These are phyloP conservation scores for Monosporascus ibericus DNA, from an alignment of 2,329 filamentous ascomycete species.

Conservation along the genomic window DNA sequence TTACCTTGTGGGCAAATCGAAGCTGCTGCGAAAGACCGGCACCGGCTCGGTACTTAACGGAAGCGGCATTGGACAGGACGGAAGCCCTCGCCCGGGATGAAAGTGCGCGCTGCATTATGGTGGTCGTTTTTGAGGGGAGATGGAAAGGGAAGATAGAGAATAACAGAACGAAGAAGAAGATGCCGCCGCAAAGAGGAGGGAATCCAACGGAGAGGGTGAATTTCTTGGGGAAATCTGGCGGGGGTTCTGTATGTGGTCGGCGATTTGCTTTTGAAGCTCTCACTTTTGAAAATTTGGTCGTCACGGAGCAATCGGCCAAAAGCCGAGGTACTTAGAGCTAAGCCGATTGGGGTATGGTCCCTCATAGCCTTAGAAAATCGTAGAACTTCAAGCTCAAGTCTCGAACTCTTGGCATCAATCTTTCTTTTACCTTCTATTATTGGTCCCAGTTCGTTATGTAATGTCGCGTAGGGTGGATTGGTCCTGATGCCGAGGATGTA, in stretches of 20 bases:
- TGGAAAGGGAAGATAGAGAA: slow-evolving; percentile 16
- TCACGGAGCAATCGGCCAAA: slow-evolving; percentile 19
- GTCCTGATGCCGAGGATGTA: no score
- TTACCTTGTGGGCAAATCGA: slow-evolving; percentile 95
- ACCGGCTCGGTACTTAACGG: slow-evolving; percentile 58
- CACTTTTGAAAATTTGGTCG: slow-evolving; percentile 30
- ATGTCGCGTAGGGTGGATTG: no score
- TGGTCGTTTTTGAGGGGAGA: slow-evolving; percentile 19
- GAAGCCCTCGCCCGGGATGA: slow-evolving; percentile 74
- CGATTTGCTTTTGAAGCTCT: slow-evolving; percentile 3
- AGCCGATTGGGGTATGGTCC: slow-evolving; percentile 23
- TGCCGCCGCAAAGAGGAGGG: slow-evolving; percentile 17
- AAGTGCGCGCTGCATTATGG: slow-evolving; percentile 92
- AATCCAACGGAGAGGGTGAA: slow-evolving; percentile 18
- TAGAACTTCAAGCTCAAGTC: slow-evolving; percentile 17
- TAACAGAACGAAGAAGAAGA: slow-evolving; percentile 20
- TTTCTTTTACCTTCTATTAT: no score
- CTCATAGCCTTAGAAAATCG: slow-evolving; percentile 23
- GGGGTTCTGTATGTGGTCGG: slow-evolving; percentile 10
- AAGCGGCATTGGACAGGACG: slow-evolving; percentile 63
- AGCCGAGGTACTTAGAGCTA: slow-evolving; percentile 25
- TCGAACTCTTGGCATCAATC: not conserved
- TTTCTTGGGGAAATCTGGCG: not conserved
- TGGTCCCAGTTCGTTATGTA: no score
- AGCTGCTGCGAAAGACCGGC: slow-evolving; percentile 76